Conservation (phyloP, 1,284 basidiomycete genomes). For the Amylostereum chailletii region DNA sequence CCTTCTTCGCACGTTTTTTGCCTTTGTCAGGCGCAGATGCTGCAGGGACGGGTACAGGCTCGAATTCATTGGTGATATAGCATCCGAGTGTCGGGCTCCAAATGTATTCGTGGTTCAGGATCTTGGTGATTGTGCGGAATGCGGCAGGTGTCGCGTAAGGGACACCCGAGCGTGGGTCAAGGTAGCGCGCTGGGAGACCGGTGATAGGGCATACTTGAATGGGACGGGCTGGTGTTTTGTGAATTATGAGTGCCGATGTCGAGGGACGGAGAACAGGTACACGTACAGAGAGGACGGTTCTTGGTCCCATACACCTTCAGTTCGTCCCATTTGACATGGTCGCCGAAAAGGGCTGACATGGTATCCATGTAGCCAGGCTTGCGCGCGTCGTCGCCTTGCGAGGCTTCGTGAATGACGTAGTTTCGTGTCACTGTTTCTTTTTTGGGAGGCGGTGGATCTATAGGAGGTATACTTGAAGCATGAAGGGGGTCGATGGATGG, state of each 20-base stretch:
- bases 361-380: slow-evolving; percentile 61
- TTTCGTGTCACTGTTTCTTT: slow-evolving; percentile 47
- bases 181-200: slow-evolving; percentile 55
- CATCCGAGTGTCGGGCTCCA: slow-evolving; percentile 55
- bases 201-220: slow-evolving; percentile 56
- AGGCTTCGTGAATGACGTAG: slow-evolving; percentile 55
- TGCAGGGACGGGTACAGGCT: too few relatives aligned
- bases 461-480: not conserved
- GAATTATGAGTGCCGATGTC: slow-evolving; percentile 2
- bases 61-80: slow-evolving; percentile 27
- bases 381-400: slow-evolving; percentile 32
- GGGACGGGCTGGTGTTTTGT: slow-evolving; percentile 41
- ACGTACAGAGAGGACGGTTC: slow-evolving; percentile 51
- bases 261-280: slow-evolving; percentile 1
- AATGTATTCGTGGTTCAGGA: slow-evolving; percentile 55
- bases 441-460: slow-evolving; percentile 13
- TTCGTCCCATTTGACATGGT: slow-evolving; percentile 63
- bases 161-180: slow-evolving; percentile 69
- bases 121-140: slow-evolving; percentile 47
- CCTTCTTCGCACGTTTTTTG: too few relatives aligned
- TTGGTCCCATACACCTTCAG: slow-evolving; percentile 54
- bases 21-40: too few relatives aligned
- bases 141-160: slow-evolving; percentile 69
- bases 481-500: too few relatives aligned
- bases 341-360: slow-evolving; percentile 72